These are phyloP conservation scores for Sonneratia caseolaris DNA, from an alignment of 345 rosid genomes.

Conservation along the genomic window DNA sequence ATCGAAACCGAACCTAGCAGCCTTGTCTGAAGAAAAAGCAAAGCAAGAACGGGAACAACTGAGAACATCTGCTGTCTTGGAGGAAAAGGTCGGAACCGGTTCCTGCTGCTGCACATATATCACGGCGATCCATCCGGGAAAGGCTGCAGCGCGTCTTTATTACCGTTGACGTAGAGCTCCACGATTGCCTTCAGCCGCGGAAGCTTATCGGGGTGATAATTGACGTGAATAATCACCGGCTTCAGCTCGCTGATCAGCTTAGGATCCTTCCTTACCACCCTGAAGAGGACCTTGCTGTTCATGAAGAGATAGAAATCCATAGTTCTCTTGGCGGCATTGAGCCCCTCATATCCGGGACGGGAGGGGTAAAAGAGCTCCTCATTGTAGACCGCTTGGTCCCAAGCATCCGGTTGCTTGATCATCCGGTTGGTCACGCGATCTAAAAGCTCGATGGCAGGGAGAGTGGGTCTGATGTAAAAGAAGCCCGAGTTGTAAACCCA, in stretches of 20 bases:
- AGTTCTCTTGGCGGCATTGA: constrained; percentile 67
- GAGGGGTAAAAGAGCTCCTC: constrained; percentile 79
- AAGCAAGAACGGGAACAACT: no score
- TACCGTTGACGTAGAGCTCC: constrained; percentile 55
- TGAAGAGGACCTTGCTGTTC: constrained; percentile 90
- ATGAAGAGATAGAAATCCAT: constrained; percentile 73
- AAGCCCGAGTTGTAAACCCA: constrained; percentile 94
- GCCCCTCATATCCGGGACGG: constrained; percentile 61
- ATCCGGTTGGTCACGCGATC: constrained; percentile 74
- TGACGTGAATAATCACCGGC: constrained; percentile 66
- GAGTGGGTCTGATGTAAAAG: constrained; percentile 69
- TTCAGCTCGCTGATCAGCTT: constrained; percentile 40
- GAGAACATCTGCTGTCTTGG: no score
- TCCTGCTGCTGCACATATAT: neutral
- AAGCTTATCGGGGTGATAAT: constrained; percentile 74
- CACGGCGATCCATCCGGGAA: constrained; percentile 54
- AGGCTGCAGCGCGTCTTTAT: constrained; percentile 51
- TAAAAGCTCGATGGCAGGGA: constrained; percentile 67
- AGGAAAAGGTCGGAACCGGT: no score
- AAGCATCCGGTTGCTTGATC: constrained; percentile 28
- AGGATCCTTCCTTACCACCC: constrained; percentile 59
- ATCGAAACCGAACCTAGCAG: no score
- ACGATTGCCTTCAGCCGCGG: constrained; percentile 59
- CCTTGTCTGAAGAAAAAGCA: no score
- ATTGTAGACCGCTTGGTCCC: constrained; percentile 87